Base-by-base conservation (phyloP, 352 stramenopile genomes). In the Globisporangium nagaii region DNA sequence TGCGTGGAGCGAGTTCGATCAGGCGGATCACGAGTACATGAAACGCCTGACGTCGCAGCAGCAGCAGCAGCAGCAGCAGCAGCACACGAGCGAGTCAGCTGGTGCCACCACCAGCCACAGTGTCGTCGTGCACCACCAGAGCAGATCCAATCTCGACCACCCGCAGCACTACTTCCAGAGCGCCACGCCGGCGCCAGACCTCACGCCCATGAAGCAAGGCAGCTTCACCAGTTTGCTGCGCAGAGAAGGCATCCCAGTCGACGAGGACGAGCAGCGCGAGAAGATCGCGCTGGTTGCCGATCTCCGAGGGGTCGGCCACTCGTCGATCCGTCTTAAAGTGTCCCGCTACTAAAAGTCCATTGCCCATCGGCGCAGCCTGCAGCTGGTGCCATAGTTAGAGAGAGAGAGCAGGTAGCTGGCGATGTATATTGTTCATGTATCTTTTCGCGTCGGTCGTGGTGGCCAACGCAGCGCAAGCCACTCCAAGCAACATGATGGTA, bases 141-240 rank as follows among this genome's bases (percentile, higher is more conserved):
- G 42, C 17, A 50, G 27, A 37, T 37, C 9, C 27, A 24, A 17
- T 11, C 34, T 35, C 25, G 25, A 54, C 8, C 34, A 55, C 4
- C 19, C 27, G 17, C 37, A 50, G 13, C 41, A 31, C 30, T n/a
- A 22, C 3, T 30, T 28, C 17, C 35, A 62, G 22, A 22, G 25
- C 4, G 20, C 35, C 2, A 19, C 27, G 7, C 58, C 58, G 2
- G 24, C 41, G 17, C 71, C 70, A 1, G 43, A 77, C 56, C 63
- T 85, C 13, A 73, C 67, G 6, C 65, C 68, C 42, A 24, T 69
- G 47, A 66, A 60, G 20, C 65, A 62, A 65, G 74, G 72, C 19
- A 72, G 65, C 44, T 83, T 85, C 50, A 62, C 62, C 2, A 73
- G 53, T 4, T 40, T 85, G 40, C 68, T 85, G 39, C 68, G 67